These are phyloP conservation scores for Sphagnum magellanicum DNA, from an alignment of 228 moss, liverwort and hornwort genomes.

Conservation along the genomic window DNA sequence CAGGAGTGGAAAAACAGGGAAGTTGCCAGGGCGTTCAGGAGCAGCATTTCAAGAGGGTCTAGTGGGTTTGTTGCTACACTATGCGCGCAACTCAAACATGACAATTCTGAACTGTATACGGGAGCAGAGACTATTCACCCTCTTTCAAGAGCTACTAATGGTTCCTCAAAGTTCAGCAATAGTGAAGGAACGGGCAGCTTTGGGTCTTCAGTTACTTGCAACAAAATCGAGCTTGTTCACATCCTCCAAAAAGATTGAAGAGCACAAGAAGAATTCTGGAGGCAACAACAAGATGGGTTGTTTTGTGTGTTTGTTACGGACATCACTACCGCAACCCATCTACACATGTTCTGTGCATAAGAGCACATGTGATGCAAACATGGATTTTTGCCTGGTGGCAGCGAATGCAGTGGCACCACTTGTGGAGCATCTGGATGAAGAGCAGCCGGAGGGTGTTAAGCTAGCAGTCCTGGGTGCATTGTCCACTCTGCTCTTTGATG, in stretches of 20 bases:
- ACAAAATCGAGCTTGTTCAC: conserved; percentile 42
- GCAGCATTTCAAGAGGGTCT: conserved; percentile 47
- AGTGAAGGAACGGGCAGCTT: conserved; percentile 30
- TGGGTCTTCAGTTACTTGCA: conserved; percentile 36
- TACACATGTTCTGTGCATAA: conserved; percentile 18
- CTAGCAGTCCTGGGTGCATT: conserved; percentile 36
- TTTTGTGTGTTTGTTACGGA: neutral
- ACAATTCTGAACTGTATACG: conserved; percentile 44
- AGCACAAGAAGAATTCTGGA: neutral
- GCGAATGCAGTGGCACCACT: conserved; percentile 25
- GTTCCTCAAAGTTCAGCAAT: conserved; percentile 34
- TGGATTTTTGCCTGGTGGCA: conserved; percentile 36
- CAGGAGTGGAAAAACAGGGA: conserved; percentile 23
- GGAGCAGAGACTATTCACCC: conserved; percentile 37
- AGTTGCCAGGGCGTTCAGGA: conserved; percentile 28
- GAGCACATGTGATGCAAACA: conserved; percentile 27
- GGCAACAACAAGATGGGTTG: neutral
- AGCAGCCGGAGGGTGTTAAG: conserved; percentile 26
- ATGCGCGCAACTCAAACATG: conserved; percentile 43
- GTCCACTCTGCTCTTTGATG: conserved; percentile 35
- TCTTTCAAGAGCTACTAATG: conserved; percentile 33
- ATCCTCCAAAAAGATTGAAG: neutral
- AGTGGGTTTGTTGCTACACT: conserved; percentile 42
- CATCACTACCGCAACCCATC: neutral
- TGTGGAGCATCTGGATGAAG: conserved; percentile 40